Evolutionary conservation across 2,329 filamentous ascomycete species (phyloP).

Genomic region (Macroventuria anomochaeta): DNA sequence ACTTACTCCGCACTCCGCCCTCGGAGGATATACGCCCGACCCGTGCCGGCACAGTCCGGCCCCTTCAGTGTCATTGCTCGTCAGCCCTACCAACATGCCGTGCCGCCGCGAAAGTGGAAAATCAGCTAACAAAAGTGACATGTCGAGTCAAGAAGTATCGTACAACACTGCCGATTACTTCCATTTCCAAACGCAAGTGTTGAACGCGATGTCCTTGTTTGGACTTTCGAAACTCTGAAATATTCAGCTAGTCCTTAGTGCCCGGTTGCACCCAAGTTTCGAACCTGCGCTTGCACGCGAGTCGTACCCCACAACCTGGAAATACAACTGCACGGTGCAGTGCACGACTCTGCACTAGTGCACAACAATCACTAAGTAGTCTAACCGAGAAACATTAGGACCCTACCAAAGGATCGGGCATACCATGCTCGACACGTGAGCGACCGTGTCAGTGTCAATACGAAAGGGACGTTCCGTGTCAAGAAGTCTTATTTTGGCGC

Average conservation of each 20-base stretch:
- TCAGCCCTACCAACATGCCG: constrained; percentile 6
- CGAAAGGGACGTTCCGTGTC: constrained; percentile 4
- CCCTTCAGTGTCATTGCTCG: constrained; percentile 3
- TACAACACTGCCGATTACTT: not conserved
- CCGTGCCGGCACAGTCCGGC: constrained; percentile 8
- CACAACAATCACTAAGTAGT: not conserved
- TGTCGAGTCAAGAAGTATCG: not conserved
- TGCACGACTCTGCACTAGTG: not conserved
- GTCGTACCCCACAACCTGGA: constrained; percentile 5
- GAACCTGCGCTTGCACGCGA: constrained; percentile 1
- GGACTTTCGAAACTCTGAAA: not conserved
- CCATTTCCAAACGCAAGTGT: not conserved
- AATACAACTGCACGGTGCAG: constrained; percentile 6
- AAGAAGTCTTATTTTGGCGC: constrained; percentile 2
- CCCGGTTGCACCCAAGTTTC: constrained; percentile 8
- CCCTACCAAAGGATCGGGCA: constrained; percentile 3
- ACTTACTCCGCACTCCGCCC: not conserved
- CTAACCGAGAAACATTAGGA: not conserved
- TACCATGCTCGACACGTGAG: constrained; percentile 1
- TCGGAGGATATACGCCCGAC: constrained; percentile 7
- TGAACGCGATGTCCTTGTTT: not conserved
- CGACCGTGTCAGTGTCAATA: not conserved
- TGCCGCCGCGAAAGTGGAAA: not conserved
- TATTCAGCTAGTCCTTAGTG: constrained; percentile 1
- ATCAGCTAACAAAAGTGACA: not conserved